These are phyloP conservation scores for Rheum nobile DNA, from an alignment of 148 eudicot genomes.

Conservation along the genomic window DNA sequence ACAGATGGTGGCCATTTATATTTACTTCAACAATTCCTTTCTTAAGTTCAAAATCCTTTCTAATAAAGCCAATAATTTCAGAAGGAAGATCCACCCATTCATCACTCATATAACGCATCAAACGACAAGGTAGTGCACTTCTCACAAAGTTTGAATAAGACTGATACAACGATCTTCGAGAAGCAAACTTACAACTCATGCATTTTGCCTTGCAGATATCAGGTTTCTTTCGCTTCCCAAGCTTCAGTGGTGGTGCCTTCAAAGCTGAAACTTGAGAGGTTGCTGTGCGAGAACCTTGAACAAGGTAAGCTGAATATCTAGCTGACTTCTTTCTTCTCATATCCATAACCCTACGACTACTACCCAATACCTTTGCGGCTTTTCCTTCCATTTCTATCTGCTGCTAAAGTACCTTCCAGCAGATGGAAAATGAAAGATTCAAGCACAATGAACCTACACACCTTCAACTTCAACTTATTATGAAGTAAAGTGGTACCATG, in stretches of 20 bases:
- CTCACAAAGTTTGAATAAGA: constrained; percentile 48
- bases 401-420: constrained; percentile 41
- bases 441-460: constrained; percentile 3
- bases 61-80: constrained; percentile 36
- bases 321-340: constrained; percentile 53
- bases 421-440: constrained; percentile 29
- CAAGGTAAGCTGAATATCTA: constrained; percentile 16
- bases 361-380: constrained; percentile 69
- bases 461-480: constrained; percentile 9
- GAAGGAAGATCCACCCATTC: constrained; percentile 62
- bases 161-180: constrained; percentile 27
- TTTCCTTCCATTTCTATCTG: constrained; percentile 49
- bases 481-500: not conserved
- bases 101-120: constrained; percentile 63
- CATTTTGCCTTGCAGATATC: constrained; percentile 29
- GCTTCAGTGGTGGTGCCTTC: constrained; percentile 19
- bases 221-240: constrained; percentile 62
- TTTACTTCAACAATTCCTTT: constrained; percentile 57
- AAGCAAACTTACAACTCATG: constrained; percentile 23
- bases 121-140: constrained; percentile 54
- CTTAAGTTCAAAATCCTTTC: constrained; percentile 46
- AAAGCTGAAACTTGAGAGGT: constrained; percentile 18
- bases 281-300: constrained; percentile 19
- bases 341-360: constrained; percentile 32
- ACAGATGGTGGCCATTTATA: constrained; percentile 24